phyloP scores from a whole-genome alignment of 2,329 filamentous ascomycete genomes.

The Clarireedia monteithiana region DNA sequence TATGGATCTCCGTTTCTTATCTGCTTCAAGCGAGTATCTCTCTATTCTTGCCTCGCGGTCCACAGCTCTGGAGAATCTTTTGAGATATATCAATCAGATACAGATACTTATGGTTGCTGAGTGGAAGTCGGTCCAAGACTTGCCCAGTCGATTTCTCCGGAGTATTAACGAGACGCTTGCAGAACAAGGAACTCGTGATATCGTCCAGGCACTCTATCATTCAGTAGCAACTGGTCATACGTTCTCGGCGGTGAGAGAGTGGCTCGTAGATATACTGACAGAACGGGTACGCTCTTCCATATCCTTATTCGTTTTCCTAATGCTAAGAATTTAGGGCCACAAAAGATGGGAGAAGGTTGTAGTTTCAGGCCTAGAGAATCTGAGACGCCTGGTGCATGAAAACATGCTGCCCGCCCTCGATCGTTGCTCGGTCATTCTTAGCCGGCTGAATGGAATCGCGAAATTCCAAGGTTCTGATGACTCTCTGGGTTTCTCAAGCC shows the following conservation, averaged over 20 bases:
- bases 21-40: constrained; percentile 69
- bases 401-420: constrained; percentile 86
- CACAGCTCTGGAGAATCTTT: constrained; percentile 76
- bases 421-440: constrained; percentile 71
- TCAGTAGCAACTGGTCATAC: constrained; percentile 78
- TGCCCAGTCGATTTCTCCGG: constrained; percentile 69
- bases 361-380: constrained; percentile 64
- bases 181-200: constrained; percentile 54
- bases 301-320: neutral
- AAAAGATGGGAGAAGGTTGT: constrained; percentile 94
- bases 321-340: constrained; percentile 53
- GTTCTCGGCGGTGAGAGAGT: constrained; percentile 68
- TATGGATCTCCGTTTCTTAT: constrained; percentile 77
- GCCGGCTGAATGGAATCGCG: constrained; percentile 75
- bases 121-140: constrained; percentile 73
- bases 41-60: constrained; percentile 80
- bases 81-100: constrained; percentile 77
- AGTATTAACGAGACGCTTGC: constrained; percentile 70
- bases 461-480: constrained; percentile 64
- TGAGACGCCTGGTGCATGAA: constrained; percentile 74
- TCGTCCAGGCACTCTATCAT: constrained; percentile 75
- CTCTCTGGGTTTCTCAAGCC: constrained; percentile 57
- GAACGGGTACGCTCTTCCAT: constrained; percentile 53
- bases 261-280: constrained; percentile 76
- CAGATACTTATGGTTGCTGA: constrained; percentile 72